phyloP scores from a whole-genome alignment of 2,329 filamentous ascomycete species.

The Xylaria sp. region DNA sequence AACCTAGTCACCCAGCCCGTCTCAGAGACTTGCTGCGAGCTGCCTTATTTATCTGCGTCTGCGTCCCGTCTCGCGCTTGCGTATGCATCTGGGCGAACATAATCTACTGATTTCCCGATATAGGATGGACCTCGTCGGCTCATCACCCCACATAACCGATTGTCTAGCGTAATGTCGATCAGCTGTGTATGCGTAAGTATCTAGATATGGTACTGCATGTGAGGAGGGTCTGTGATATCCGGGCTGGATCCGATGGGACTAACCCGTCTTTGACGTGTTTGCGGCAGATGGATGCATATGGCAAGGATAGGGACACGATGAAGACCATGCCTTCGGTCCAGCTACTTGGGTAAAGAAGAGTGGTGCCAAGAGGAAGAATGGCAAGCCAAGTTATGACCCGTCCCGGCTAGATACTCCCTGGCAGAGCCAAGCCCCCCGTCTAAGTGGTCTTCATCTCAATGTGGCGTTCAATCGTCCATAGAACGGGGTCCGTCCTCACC shows the following conservation, averaged over 20 bases:
- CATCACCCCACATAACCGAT: slow-evolving; percentile 14
- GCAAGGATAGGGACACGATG: slow-evolving; percentile 3
- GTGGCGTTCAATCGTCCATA: slow-evolving; percentile 17
- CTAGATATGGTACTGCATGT: slow-evolving; percentile 16
- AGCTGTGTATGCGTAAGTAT: background rate
- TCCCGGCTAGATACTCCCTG: slow-evolving; percentile 18
- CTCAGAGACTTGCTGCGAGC: slow-evolving; percentile 6
- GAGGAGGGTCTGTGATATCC: slow-evolving; percentile 13
- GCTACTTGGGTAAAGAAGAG: slow-evolving; percentile 21
- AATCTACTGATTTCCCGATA: slow-evolving; percentile 19
- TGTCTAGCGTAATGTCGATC: slow-evolving; percentile 13
- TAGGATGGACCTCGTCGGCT: slow-evolving; percentile 15
- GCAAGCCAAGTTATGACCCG: slow-evolving; percentile 20
- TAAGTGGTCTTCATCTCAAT: slow-evolving; percentile 10
- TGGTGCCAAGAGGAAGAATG: slow-evolving; percentile 6
- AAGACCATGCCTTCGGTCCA: slow-evolving; percentile 22
- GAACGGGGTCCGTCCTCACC: slow-evolving; percentile 11
- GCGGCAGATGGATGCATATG: slow-evolving; percentile 14
- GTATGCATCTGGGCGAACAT: slow-evolving; percentile 11
- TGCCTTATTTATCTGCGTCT: slow-evolving; percentile 18
- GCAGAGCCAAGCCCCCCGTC: slow-evolving; percentile 19
- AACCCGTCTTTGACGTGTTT: slow-evolving; percentile 18
- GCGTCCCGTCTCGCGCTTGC: slow-evolving; percentile 6
- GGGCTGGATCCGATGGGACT: slow-evolving; percentile 30
- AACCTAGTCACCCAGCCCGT: background rate